These are phyloP conservation scores for Aspergillus puulaauensis DNA, from an alignment of 2,329 filamentous ascomycete species.

Conservation along the genomic window DNA sequence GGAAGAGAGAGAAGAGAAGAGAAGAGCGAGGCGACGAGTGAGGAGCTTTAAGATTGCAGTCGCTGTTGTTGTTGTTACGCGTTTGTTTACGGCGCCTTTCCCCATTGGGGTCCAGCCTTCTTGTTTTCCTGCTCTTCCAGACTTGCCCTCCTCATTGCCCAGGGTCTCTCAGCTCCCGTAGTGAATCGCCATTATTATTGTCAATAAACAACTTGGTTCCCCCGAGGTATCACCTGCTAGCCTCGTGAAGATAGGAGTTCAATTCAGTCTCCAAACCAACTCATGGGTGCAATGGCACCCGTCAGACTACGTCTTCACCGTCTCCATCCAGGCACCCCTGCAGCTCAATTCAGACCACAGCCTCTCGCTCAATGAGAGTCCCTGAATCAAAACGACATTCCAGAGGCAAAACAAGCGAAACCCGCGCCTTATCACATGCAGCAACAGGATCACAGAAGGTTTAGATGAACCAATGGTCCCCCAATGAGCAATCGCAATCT, in stretches of 20 bases:
- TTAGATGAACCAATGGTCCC: background rate
- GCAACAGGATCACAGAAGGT: background rate
- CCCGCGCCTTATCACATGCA: constrained; percentile 10
- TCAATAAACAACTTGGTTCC: background rate
- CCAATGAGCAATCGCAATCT: constrained; percentile 9
- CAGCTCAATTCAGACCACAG: background rate
- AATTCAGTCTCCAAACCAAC: background rate
- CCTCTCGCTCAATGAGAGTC: background rate
- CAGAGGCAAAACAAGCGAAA: background rate
- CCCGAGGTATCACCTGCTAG: background rate
- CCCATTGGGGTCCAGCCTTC: constrained; percentile 14
- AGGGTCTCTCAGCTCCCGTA: background rate
- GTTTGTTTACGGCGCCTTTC: constrained; percentile 26
- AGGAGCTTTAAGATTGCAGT: constrained; percentile 12
- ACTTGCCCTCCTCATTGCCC: background rate
- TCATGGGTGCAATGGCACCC: background rate
- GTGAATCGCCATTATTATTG: background rate
- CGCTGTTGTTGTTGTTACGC: constrained; percentile 16
- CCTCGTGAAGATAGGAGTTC: background rate
- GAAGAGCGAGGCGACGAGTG: constrained; percentile 2
- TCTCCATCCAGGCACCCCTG: constrained; percentile 1
- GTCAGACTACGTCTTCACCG: background rate
- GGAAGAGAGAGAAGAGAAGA: constrained; percentile 13
- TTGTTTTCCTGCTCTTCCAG: background rate
- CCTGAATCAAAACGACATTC: background rate